phyloP scores from a whole-genome alignment of 1,139 yeast genomes.

The Debaryomycetaceae sp. region DNA sequence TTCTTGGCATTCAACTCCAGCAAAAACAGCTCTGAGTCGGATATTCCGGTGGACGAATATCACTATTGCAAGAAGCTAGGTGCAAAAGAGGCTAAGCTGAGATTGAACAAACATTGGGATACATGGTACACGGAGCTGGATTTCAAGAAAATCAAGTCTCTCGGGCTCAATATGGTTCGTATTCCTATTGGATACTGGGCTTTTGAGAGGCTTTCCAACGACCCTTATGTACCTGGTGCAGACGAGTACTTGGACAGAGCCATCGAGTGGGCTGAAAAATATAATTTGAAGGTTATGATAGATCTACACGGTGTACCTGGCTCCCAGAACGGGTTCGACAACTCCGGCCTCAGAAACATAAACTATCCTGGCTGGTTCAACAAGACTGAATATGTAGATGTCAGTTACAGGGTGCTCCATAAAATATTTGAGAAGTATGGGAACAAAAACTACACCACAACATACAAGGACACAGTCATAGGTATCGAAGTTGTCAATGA shows the following conservation, averaged over 20 bases:
- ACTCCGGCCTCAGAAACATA: slow-evolving; percentile 54
- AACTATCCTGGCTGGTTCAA: slow-evolving; percentile 51
- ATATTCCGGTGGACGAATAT: slow-evolving; percentile 58
- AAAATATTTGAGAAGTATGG: slow-evolving; percentile 47
- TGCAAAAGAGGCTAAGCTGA: slow-evolving; percentile 32
- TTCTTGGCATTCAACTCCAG: slow-evolving; percentile 36
- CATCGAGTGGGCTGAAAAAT: slow-evolving; percentile 49
- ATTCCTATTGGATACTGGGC: slow-evolving; percentile 74
- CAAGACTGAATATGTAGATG: slow-evolving; percentile 34
- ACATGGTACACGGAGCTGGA: slow-evolving; percentile 55
- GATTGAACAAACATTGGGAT: slow-evolving; percentile 52
- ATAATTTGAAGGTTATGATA: slow-evolving; percentile 55
- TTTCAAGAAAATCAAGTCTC: slow-evolving; percentile 41
- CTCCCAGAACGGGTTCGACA: slow-evolving; percentile 70
- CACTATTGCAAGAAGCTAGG: slow-evolving; percentile 51
- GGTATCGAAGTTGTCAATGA: slow-evolving; percentile 64
- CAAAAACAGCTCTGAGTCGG: slow-evolving; percentile 24
- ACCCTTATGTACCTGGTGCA: slow-evolving; percentile 61
- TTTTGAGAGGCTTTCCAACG: slow-evolving; percentile 42
- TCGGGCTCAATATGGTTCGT: slow-evolving; percentile 60
- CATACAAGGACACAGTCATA: slow-evolving; percentile 47
- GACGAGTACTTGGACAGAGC: slow-evolving; percentile 52
- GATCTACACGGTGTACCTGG: slow-evolving; percentile 69
- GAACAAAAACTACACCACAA: slow-evolving; percentile 19
- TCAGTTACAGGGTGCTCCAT: slow-evolving; percentile 43